Conservation (phyloP, 441 rosid species). For the Euphorbia corollata region DNA sequence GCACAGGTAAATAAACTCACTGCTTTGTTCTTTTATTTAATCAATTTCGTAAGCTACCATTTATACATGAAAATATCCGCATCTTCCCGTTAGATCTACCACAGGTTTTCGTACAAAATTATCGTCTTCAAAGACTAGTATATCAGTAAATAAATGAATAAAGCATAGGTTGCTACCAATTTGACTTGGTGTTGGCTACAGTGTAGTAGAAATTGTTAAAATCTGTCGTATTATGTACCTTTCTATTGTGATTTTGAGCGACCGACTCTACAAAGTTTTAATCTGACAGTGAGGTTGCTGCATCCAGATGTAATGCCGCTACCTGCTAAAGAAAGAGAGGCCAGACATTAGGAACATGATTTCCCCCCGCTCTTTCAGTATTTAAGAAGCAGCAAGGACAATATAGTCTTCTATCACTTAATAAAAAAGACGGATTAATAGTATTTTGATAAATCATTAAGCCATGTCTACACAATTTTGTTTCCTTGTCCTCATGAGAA, state of each 20-base stretch:
- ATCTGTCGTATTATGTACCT: slow-evolving; percentile 8
- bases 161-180: too few species aligned
- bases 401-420: background rate
- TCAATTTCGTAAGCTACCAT: background rate
- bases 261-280: background rate
- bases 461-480: background rate
- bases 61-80: background rate
- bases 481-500: background rate
- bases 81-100: slow-evolving; percentile 2
- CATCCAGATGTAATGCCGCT: background rate
- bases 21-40: background rate
- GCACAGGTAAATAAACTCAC: background rate
- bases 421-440: background rate
- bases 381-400: background rate
- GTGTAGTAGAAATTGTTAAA: background rate
- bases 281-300: background rate
- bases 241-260: background rate
- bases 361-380: background rate
- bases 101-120: background rate
- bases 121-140: background rate
- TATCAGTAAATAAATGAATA: background rate
- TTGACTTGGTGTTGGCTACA: too few species aligned
- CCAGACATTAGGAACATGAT: background rate
- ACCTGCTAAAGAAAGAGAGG: slow-evolving; percentile 4
- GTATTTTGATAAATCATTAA: background rate